Percentiles rank a stretch among this genome's conserved stretches.
Conservation (phyloP, 2,329 filamentous ascomycete species). For the Sclerotiophoma versabilis region DNA sequence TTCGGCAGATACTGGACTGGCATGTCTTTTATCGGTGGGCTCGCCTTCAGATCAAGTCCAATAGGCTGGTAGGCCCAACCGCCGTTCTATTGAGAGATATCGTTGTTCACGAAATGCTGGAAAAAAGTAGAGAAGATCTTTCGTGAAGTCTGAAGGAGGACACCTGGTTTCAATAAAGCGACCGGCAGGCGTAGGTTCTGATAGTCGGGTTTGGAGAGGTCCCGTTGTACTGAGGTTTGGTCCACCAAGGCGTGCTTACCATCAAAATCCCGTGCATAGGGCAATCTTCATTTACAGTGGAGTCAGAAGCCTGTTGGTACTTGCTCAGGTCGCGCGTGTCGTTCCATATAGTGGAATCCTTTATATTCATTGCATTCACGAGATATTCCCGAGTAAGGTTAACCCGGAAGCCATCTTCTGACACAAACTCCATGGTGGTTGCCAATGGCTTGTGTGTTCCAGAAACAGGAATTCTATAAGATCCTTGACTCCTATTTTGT, state of each 20-base stretch:
- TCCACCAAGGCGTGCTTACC: neutral
- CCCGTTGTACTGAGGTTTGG: neutral
- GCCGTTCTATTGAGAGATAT: constrained; percentile 18
- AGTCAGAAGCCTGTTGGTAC: no score
- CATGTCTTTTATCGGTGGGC: neutral
- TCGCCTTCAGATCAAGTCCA: neutral
- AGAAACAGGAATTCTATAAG: no score
- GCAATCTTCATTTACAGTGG: neutral
- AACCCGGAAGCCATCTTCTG: neutral
- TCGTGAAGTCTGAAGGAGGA: constrained; percentile 20
- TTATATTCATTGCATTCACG: no score
- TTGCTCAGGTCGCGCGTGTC: no score
- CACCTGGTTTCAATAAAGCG: constrained; percentile 24
- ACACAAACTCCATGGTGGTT: neutral
- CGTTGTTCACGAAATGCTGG: constrained; percentile 37
- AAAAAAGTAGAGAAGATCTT: constrained; percentile 40
- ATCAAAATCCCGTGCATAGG: neutral
- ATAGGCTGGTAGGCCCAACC: neutral
- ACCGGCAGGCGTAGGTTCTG: constrained; percentile 1
- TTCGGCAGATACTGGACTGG: neutral
- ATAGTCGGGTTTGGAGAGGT: neutral
- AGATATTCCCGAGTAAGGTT: neutral
- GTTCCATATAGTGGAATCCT: no score
- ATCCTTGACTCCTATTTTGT: no score
- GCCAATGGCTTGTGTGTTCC: no score